These are phyloP conservation scores for Aphanomyces euteiches DNA, from an alignment of 352 stramenopile genomes.

Conservation along the genomic window DNA sequence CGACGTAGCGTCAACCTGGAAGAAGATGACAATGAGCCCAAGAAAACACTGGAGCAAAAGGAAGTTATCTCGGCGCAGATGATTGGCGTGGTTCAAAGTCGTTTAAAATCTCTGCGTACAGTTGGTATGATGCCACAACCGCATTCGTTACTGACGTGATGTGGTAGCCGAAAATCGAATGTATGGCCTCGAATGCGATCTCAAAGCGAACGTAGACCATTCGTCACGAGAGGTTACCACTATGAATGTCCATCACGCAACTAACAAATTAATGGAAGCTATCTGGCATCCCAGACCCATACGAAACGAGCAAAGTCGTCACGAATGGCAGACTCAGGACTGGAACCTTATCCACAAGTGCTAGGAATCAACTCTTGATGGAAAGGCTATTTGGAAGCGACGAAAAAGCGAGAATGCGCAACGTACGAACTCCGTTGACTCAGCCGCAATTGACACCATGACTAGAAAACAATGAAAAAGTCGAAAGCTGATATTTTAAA, in stretches of 20 bases:
- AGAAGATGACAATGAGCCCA: slow-evolving; percentile 36
- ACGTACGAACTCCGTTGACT: slow-evolving; percentile 10
- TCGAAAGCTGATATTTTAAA: slow-evolving; percentile 78
- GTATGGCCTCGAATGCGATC: slow-evolving; percentile 66
- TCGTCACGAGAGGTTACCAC: slow-evolving; percentile 57
- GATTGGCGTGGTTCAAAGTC: slow-evolving; percentile 71
- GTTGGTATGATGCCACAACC: slow-evolving; percentile 36
- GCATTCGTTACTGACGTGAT: not conserved
- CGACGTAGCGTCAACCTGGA: not conserved
- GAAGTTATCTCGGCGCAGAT: slow-evolving; percentile 73
- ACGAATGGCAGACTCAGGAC: slow-evolving; percentile 41
- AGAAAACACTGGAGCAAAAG: slow-evolving; percentile 69
- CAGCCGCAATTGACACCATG: slow-evolving; percentile 30
- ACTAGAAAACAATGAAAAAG: slow-evolving; percentile 72
- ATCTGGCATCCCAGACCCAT: slow-evolving; percentile 52
- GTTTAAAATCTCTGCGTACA: slow-evolving; percentile 60
- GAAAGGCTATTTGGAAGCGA: slow-evolving; percentile 71
- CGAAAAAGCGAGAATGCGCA: slow-evolving; percentile 53
- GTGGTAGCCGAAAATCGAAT: slow-evolving; percentile 55
- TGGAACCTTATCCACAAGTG: slow-evolving; percentile 43
- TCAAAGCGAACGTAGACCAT: slow-evolving; percentile 67
- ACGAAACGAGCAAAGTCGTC: slow-evolving; percentile 45
- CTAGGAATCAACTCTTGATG: slow-evolving; percentile 70
- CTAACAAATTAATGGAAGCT: slow-evolving; percentile 20
- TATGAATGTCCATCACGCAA: too few species aligned